Evolutionary conservation across 2,329 filamentous ascomycete species (phyloP), one percentile per base, ranked within the genome.

Genomic region (Dactylellina cionopaga): DNA sequence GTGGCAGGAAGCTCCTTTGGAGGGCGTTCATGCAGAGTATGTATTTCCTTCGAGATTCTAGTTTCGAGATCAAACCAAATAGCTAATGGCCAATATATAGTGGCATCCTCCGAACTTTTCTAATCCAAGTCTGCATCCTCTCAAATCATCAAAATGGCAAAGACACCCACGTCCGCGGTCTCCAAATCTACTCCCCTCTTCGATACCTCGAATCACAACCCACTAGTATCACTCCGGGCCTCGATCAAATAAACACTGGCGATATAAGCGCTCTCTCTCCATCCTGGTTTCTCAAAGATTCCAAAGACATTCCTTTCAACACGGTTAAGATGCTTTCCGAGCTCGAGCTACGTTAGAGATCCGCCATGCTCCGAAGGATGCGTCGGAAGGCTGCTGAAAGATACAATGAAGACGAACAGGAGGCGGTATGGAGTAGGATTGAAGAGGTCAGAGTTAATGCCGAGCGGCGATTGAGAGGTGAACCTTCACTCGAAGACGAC

Each of bases 71-170:
- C 11, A 13, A 7, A 35, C 4, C n/a, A 46, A 1, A 9, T 25
- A 11, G 25, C 46, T 54, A 37, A 52, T 17, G 27, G 5, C 56
- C 4, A 1, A 25, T 43, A 15, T 33, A 24, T 35, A 76, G 75
- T 15, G 76, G 76, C 77, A 90, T 93, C 0, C 86, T 98, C 15
- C 88, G 93, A 71, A 92, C 91, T 13, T 96, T 94, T 82, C 87
- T 98, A 27, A 85, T 99, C 25, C 93, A 98, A 80, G 89, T 98
- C 78, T 89, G 91, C 76, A 89, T 99, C 51, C 86, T 94, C 55
- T 95, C 98, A 82, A 99, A 99, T 79, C 95, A 99, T 80, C 95
- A 99, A 81, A 99, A 99, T 80, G 95, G 95, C 75, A 99, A 99
- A 80, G 95, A 99, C 80, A 99, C 95, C n/a, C 95, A 99, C 83